phyloP scores from a whole-genome alignment of 495 filamentous ascomycete genomes.

The Aspergillus campestris region DNA sequence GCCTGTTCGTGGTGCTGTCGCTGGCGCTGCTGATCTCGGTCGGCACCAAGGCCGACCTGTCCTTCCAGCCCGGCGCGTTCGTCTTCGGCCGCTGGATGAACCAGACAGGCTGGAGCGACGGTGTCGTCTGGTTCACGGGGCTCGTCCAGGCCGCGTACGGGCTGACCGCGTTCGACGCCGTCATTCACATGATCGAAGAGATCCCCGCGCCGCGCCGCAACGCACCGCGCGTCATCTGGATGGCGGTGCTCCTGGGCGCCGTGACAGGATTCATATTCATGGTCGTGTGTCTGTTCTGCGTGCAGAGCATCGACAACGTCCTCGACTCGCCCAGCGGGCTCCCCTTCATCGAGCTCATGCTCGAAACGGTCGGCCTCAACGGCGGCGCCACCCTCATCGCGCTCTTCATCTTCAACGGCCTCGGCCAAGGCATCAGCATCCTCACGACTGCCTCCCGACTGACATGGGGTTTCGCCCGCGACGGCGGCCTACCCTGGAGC shows the following conservation, averaged over 20 bases:
- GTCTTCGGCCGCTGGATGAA: conserved; percentile 53
- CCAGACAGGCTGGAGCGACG: conserved; percentile 54
- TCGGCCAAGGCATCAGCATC: conserved; percentile 36
- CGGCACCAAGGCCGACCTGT: conserved; percentile 25
- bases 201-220: conserved; percentile 36
- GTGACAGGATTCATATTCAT: conserved; percentile 62
- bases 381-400: conserved; percentile 31
- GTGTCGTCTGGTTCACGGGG: conserved; percentile 55
- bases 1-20: conserved; percentile 35
- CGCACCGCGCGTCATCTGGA: conserved; percentile 34
- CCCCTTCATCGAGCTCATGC: conserved; percentile 39
- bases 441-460: conserved; percentile 44
- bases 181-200: conserved; percentile 53
- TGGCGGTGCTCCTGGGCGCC: conserved; percentile 40
- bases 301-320: conserved; percentile 54
- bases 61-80: conserved; percentile 37
- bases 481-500: conserved; percentile 44
- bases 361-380: conserved; percentile 32
- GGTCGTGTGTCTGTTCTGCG: conserved; percentile 65
- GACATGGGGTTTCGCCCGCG: conserved; percentile 50
- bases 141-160: conserved; percentile 54
- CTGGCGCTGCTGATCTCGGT: conserved; percentile 38
- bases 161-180: conserved; percentile 55
- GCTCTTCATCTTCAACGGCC: conserved; percentile 42
- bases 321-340: conserved; percentile 35